These are phyloP conservation scores for Dipodascus albidus DNA, from an alignment of 805 yeast genomes.

Conservation along the genomic window DNA sequence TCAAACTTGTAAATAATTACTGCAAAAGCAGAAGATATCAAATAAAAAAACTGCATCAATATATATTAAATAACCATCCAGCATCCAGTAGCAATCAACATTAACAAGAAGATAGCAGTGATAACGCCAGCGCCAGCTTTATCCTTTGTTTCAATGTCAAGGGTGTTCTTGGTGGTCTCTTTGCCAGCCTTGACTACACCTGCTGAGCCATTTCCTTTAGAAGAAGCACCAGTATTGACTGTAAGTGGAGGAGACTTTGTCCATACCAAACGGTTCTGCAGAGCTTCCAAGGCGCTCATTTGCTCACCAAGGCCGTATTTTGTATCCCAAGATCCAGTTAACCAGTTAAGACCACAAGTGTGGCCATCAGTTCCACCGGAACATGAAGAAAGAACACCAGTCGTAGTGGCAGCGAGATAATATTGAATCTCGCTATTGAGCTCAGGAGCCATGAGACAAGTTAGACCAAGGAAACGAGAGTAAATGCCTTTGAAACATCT, in stretches of 20 bases:
- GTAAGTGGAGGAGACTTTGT: conserved; percentile 47
- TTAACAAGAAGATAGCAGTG: conserved; percentile 61
- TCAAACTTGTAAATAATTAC: too few species aligned
- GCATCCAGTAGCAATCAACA: conserved; percentile 50
- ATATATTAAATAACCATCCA: conserved; percentile 49
- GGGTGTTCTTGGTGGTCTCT: conserved; percentile 15
- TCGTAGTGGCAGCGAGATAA: conserved; percentile 40
- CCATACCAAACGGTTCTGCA: conserved; percentile 33
- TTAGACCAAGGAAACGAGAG: conserved; percentile 51
- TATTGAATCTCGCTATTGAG: conserved; percentile 36
- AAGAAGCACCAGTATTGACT: conserved; percentile 54
- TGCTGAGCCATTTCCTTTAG: conserved; percentile 55
- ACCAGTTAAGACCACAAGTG: conserved; percentile 77
- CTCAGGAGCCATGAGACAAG: conserved; percentile 49
- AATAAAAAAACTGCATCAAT: background rate
- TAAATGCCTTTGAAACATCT: conserved; percentile 64
- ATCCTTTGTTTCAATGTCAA: conserved; percentile 46
- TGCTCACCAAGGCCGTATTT: conserved; percentile 77
- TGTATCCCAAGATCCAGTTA: conserved; percentile 47
- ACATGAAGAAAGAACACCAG: conserved; percentile 69
- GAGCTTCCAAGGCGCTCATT: conserved; percentile 60
- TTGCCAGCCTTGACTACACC: conserved; percentile 36
- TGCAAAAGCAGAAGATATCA: too few species aligned
- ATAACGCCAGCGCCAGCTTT: conserved; percentile 84
- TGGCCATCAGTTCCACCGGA: conserved; percentile 71